Base-by-base conservation (phyloP, 371 early-diverging fungal species). In the Coemansia sp. region DNA sequence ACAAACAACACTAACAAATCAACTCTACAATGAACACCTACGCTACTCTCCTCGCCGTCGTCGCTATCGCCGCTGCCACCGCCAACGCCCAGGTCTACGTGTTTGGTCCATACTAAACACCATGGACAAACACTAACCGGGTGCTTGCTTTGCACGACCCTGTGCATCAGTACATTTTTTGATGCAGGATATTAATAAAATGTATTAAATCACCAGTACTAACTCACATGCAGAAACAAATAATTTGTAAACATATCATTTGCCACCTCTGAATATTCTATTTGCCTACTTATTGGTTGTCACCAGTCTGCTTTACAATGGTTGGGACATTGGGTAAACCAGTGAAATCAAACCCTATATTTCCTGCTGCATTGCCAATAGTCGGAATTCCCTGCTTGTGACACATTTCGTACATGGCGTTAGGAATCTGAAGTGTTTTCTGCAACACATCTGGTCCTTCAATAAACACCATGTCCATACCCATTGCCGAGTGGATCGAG, bases 401-500 rank as follows among this genome's bases (percentile, higher is more conserved):
- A 7, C 48, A 48, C 48, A 48, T 48, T 34, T 34, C 34, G 34
- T 34, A 34, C 34, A 34, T 34, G 34, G 34, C 34, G 34, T 34
- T 34, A 34, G 34, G 34, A 10, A 34, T 34, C 34, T 34, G 34
- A 2, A 34, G 34, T 34, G 34, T 34, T n/a, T 82, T 56, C 61
- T 81, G 83, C 13, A 85, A 77, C n/a, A 79, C 68, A 48, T 84
- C 82, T 8, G 92, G 91, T 1, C 88, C 90, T 71, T 87, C 91
- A 40, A 90, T 42, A 42, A 42, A 42, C 10, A 82, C 68, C n/a
- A 82, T 79, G 5, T 81, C 84, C 68, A 89, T 74, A 57, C 90
- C 90, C 56, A 89, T 78, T 21, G 80, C 80, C 48, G 85, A 75
- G 81, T 93, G 93, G 86, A 89, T 90, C 65, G 87, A 86, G 51